These are phyloP conservation scores for Colletotrichum eleusines DNA, from an alignment of 2,329 filamentous ascomycete genomes.

Conservation along the genomic window DNA sequence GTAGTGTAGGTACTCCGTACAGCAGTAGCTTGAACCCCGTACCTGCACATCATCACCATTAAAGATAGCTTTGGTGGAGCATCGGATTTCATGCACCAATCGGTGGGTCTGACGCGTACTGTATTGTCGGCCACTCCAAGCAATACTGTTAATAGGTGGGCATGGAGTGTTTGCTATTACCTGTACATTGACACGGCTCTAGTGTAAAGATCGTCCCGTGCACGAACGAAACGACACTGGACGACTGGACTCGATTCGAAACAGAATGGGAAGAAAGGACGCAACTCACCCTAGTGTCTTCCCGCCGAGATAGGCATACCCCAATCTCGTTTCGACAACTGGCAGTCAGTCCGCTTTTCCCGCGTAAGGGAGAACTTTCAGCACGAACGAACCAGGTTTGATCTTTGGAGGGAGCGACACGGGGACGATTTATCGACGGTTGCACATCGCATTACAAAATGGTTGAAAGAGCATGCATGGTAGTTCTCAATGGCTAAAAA, in stretches of 20 bases:
- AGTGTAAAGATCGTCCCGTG: slow-evolving; percentile 19
- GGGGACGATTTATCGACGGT: not conserved
- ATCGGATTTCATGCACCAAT: slow-evolving; percentile 14
- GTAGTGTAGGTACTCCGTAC: no score
- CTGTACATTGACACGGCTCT: not conserved
- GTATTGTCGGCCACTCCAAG: not conserved
- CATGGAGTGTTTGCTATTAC: no score
- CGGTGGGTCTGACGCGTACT: not conserved
- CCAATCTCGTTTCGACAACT: slow-evolving; percentile 1
- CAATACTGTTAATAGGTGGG: no score
- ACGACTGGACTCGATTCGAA: slow-evolving; percentile 32
- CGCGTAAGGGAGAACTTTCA: not conserved
- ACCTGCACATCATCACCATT: slow-evolving; percentile 6
- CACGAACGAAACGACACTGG: slow-evolving; percentile 23
- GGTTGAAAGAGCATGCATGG: slow-evolving; percentile 3
- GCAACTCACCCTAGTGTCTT: not conserved
- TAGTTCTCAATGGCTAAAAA: slow-evolving; percentile 17
- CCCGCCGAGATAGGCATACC: no score
- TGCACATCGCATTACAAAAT: not conserved
- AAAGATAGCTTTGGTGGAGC: slow-evolving; percentile 22
- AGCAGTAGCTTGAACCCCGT: no score
- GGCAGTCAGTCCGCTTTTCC: no score
- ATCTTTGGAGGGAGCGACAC: not conserved
- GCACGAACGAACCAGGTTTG: not conserved
- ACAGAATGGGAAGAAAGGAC: slow-evolving; percentile 9